phyloP scores from a whole-genome alignment of 1,284 basidiomycete species.

The Crocinoboletus sp. region DNA sequence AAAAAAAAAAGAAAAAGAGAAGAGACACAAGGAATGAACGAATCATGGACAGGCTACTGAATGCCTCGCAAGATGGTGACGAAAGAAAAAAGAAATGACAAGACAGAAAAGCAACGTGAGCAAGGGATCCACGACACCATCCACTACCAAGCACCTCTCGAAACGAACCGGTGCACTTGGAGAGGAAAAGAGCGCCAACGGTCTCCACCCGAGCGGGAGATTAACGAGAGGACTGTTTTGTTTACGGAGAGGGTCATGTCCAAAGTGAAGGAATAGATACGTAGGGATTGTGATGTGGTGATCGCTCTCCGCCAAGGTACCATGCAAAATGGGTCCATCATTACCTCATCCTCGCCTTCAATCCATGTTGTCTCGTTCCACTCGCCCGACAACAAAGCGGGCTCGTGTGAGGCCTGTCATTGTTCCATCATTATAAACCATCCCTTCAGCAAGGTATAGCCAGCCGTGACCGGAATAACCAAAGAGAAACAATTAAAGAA shows the following conservation, averaged over 20 bases:
- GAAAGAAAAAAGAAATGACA: background rate
- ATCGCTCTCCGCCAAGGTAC: constrained; percentile 20
- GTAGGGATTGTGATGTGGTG: constrained; percentile 26
- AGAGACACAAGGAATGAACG: constrained; percentile 6
- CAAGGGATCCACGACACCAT: constrained; percentile 5
- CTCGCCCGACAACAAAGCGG: constrained; percentile 6
- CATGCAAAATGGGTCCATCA: constrained; percentile 22
- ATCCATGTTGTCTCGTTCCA: constrained; percentile 10
- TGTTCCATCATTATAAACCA: constrained; percentile 19
- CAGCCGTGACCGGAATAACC: constrained; percentile 24
- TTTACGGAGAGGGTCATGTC: constrained; percentile 25
- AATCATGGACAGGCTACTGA: constrained; percentile 13
- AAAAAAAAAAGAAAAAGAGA: background rate
- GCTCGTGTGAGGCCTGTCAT: constrained; percentile 10
- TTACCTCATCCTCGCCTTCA: constrained; percentile 15
- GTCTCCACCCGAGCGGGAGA: constrained; percentile 7
- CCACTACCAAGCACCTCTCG: constrained; percentile 1
- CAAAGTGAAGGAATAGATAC: constrained; percentile 32
- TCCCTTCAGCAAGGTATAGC: constrained; percentile 27
- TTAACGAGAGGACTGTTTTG: constrained; percentile 19
- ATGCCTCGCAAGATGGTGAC: background rate
- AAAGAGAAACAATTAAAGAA: constrained; percentile 26
- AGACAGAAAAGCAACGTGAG: constrained; percentile 8
- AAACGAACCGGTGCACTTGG: constrained; percentile 2
- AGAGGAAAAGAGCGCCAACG: background rate